These are phyloP conservation scores for Nepenthes alata DNA, from an alignment of 179 eudicot species.

Conservation along the genomic window DNA sequence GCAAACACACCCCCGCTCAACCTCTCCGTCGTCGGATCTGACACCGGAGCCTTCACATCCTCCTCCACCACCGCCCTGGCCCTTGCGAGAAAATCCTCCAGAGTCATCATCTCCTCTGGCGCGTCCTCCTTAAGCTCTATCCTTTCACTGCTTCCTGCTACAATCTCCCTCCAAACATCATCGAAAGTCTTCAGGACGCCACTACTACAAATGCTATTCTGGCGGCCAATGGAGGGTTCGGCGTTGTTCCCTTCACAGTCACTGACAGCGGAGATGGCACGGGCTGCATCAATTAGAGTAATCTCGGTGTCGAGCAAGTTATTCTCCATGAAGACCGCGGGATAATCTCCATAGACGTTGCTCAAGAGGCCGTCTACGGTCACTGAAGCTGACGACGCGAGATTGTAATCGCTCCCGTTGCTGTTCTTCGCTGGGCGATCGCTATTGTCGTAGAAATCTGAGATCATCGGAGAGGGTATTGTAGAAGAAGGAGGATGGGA, in stretches of 20 bases:
- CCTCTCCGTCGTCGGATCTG: conserved; percentile 5
- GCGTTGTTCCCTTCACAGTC: neutral
- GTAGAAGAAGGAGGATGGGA: neutral
- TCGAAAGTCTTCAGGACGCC: conserved; percentile 19
- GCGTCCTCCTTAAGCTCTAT: conserved; percentile 24
- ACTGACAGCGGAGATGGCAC: conserved; percentile 22
- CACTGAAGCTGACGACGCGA: conserved; percentile 1
- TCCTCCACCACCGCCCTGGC: conserved; percentile 14
- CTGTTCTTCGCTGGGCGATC: conserved; percentile 6
- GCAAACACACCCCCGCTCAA: conserved; percentile 8
- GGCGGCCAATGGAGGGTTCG: conserved; percentile 2
- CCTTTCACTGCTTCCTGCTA: conserved; percentile 7
- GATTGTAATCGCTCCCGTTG: conserved; percentile 5
- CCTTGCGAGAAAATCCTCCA: conserved; percentile 30
- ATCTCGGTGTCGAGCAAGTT: conserved; percentile 15
- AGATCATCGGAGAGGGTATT: conserved; percentile 15
- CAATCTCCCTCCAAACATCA: conserved; percentile 37
- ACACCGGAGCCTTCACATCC: conserved; percentile 12
- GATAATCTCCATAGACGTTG: conserved; percentile 4
- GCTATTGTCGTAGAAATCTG: conserved; percentile 6
- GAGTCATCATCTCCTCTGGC: conserved; percentile 26
- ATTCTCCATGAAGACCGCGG: neutral
- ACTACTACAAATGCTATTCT: neutral
- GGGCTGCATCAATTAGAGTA: conserved; percentile 26
- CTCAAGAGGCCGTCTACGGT: conserved; percentile 14